These are phyloP conservation scores for Arabis alpina DNA, from an alignment of 345 rosid genomes.

Conservation along the genomic window DNA sequence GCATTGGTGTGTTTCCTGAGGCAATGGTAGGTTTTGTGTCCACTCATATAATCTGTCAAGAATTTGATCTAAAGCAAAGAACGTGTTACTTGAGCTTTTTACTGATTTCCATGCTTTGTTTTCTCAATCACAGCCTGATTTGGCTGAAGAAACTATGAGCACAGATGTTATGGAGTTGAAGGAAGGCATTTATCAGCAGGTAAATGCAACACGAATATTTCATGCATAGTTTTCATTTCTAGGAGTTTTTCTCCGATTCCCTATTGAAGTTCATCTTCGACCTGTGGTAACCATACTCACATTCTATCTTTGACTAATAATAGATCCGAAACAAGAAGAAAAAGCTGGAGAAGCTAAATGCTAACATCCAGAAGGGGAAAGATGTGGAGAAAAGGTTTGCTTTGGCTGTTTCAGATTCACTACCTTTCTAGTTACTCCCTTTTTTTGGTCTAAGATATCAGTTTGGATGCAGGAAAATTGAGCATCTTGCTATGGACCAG, in stretches of 20 bases:
- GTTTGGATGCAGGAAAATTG: constrained; percentile 66
- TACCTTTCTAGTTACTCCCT: constrained; percentile 10
- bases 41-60: constrained; percentile 10
- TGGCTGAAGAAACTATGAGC: constrained; percentile 72
- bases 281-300: constrained; percentile 7
- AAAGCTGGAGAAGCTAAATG: constrained; percentile 64
- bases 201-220: constrained; percentile 30
- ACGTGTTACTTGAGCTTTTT: constrained; percentile 5
- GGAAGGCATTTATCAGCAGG: constrained; percentile 78
- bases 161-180: constrained; percentile 70
- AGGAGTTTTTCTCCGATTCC: neutral
- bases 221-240: neutral
- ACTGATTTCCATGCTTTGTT: constrained; percentile 8
- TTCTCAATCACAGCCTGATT: constrained; percentile 72
- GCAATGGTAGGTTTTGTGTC: constrained; percentile 61
- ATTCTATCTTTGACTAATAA: constrained; percentile 35
- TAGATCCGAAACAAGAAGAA: constrained; percentile 68
- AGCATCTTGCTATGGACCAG: constrained; percentile 80
- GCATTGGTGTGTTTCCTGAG: constrained; percentile 87
- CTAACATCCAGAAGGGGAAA: constrained; percentile 54
- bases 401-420: constrained; percentile 25
- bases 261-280: constrained; percentile 13
- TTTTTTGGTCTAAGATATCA: constrained; percentile 33
- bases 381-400: constrained; percentile 69
- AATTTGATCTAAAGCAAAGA: constrained; percentile 4